Percentiles rank a stretch among this genome's conserved stretches.
Conservation (phyloP, 2,329 filamentous ascomycete genomes). For the Pseudogymnoascus sp. region DNA sequence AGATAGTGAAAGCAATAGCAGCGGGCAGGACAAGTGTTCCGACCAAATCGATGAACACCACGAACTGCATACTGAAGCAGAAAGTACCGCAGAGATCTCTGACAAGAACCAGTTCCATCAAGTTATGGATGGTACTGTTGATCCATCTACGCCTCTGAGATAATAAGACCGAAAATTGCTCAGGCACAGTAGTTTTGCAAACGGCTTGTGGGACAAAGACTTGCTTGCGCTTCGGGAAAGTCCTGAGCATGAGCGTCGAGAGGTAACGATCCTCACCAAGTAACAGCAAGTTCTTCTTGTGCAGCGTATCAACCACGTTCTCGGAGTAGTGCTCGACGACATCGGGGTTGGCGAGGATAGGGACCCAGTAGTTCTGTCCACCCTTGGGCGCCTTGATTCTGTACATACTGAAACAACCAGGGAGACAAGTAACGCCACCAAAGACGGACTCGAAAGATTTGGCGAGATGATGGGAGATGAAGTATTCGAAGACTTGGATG, state of each 20-base stretch:
- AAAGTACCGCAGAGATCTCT: constrained; percentile 96
- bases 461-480: constrained; percentile 93
- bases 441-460: constrained; percentile 99
- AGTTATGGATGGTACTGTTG: constrained; percentile 96
- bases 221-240: constrained; percentile 97
- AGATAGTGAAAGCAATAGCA: constrained; percentile 94
- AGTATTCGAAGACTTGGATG: constrained; percentile 99
- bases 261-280: constrained; percentile 92
- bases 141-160: constrained; percentile 98
- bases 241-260: constrained; percentile 95
- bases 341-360: constrained; percentile 94
- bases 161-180: constrained; percentile 81
- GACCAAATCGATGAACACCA: constrained; percentile 89
- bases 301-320: constrained; percentile 95
- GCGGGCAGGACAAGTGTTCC: constrained; percentile 92
- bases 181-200: constrained; percentile 96
- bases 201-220: constrained; percentile 97
- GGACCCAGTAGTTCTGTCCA: constrained; percentile 98
- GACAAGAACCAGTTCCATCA: constrained; percentile 95
- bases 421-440: constrained; percentile 96
- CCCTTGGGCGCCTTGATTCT: constrained; percentile 98
- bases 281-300: constrained; percentile 92
- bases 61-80: constrained; percentile 99
- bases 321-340: constrained; percentile 99
- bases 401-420: constrained; percentile 99